A percentile compares a stretch with the other conserved stretches of the same genome.
Conservation (phyloP, 129 eudicot genomes). For the Chrysanthemum seticuspe region DNA sequence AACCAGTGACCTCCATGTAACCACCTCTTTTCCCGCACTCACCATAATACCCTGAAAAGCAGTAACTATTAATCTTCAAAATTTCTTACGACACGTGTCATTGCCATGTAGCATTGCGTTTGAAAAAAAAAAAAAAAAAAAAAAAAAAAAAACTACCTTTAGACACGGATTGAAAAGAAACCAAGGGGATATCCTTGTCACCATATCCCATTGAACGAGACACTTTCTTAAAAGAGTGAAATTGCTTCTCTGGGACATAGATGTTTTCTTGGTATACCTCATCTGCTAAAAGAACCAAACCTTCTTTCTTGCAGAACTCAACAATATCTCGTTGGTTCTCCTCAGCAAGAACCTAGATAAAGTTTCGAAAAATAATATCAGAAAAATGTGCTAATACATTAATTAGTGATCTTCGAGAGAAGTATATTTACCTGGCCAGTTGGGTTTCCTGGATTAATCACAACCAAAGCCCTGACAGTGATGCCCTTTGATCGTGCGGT, state of each 20-base stretch:
- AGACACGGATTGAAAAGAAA: constrained; percentile 93
- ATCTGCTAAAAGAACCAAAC: constrained; percentile 95
- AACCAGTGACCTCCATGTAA: constrained; percentile 99
- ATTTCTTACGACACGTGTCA: background rate
- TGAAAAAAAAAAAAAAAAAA: constrained; percentile 10
- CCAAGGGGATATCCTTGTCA: constrained; percentile 85
- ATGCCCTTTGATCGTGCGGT: constrained; percentile 79
- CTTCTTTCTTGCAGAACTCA: constrained; percentile 96
- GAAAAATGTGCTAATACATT: background rate
- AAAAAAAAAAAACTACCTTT: constrained; percentile 55
- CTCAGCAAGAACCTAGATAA: constrained; percentile 83
- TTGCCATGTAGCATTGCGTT: background rate
- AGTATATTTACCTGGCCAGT: constrained; percentile 75
- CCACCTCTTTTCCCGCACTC: constrained; percentile 99
- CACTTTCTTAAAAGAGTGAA: constrained; percentile 93
- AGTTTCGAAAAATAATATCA: background rate
- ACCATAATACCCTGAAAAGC: constrained; percentile 72
- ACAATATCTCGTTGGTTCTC: constrained; percentile 85
- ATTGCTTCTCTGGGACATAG: constrained; percentile 82
- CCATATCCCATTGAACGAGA: constrained; percentile 91
- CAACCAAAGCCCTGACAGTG: constrained; percentile 85
- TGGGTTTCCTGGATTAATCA: constrained; percentile 96
- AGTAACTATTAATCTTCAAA: background rate
- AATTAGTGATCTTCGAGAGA: background rate
- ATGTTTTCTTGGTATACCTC: constrained; percentile 98